Percentiles rank a stretch among this genome's conserved stretches.
Evolutionary conservation across 148 eudicot species (phyloP).

Genomic region (Diospyros kaki): DNA sequence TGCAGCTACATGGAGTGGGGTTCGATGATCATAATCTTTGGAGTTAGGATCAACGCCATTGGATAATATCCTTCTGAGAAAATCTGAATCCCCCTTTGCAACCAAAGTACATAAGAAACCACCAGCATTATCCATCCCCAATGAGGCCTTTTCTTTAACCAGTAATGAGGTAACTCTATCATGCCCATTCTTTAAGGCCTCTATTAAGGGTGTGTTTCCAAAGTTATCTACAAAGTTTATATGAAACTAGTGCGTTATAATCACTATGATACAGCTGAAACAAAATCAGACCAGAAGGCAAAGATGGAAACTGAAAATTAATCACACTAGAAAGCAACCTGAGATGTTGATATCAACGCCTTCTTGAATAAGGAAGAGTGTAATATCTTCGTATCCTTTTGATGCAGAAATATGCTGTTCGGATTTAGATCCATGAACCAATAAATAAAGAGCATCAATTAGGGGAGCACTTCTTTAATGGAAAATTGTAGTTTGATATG

Average conservation of each 20-base stretch:
- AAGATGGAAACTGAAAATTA: neutral
- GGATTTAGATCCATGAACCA: neutral
- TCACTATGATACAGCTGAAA: neutral
- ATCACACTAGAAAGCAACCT: slow-evolving; percentile 34
- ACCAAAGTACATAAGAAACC: slow-evolving; percentile 56
- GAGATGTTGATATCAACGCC: slow-evolving; percentile 53
- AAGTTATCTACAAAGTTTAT: slow-evolving; percentile 47
- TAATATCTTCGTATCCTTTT: slow-evolving; percentile 68
- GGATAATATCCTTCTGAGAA: slow-evolving; percentile 50
- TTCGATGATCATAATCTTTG: slow-evolving; percentile 68
- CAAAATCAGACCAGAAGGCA: neutral
- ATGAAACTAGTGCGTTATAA: neutral
- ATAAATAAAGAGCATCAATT: neutral
- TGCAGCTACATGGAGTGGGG: slow-evolving; percentile 80
- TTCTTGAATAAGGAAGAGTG: slow-evolving; percentile 58
- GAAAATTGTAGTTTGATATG: neutral
- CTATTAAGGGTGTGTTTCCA: slow-evolving; percentile 76
- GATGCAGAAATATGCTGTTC: slow-evolving; percentile 92
- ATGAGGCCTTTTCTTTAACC: slow-evolving; percentile 42
- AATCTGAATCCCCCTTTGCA: slow-evolving; percentile 58
- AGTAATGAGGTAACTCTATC: slow-evolving; percentile 68
- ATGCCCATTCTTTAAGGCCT: slow-evolving; percentile 76
- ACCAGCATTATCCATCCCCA: slow-evolving; percentile 62
- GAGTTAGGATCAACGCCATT: slow-evolving; percentile 74
- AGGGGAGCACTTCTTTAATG: neutral